Conservation (phyloP, 345 rosid species). For the Mallotus nudiflorus region DNA sequence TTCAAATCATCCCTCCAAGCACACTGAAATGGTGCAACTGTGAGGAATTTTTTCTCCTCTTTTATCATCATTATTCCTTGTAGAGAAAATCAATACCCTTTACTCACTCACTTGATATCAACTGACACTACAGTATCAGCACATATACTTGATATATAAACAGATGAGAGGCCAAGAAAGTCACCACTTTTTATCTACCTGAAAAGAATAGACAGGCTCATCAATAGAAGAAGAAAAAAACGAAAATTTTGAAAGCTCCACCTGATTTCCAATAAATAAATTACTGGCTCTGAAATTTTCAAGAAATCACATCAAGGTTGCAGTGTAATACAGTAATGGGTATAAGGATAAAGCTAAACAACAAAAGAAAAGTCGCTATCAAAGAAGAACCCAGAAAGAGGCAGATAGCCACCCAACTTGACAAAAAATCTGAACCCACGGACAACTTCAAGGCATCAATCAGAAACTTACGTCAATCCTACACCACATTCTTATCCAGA, state of each 20-base stretch:
- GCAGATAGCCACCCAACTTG: constrained; percentile 45
- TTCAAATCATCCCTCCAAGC: constrained; percentile 95
- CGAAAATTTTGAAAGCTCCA: not conserved
- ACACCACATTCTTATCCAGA: constrained; percentile 46
- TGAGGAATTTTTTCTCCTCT: constrained; percentile 68
- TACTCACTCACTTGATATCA: constrained; percentile 21
- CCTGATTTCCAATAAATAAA: not conserved
- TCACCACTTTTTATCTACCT: constrained; percentile 20
- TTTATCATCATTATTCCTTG: constrained; percentile 42
- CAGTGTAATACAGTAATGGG: not conserved
- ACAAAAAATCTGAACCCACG: constrained; percentile 43
- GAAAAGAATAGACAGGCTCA: not conserved
- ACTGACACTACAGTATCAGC: constrained; percentile 25
- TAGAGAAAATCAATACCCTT: not conserved
- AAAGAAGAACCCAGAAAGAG: constrained; percentile 34
- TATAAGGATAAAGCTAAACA: constrained; percentile 12
- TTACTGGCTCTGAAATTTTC: not conserved
- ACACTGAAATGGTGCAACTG: constrained; percentile 98
- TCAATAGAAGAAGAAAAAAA: not conserved
- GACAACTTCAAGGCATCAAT: constrained; percentile 31
- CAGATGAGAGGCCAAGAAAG: constrained; percentile 7
- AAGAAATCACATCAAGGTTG: constrained; percentile 2
- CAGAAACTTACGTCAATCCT: constrained; percentile 47
- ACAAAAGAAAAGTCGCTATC: constrained; percentile 27
- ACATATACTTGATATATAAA: constrained; percentile 27